phyloP scores from a whole-genome alignment of 2,329 filamentous ascomycete species.

The Botryotinia calthae region DNA sequence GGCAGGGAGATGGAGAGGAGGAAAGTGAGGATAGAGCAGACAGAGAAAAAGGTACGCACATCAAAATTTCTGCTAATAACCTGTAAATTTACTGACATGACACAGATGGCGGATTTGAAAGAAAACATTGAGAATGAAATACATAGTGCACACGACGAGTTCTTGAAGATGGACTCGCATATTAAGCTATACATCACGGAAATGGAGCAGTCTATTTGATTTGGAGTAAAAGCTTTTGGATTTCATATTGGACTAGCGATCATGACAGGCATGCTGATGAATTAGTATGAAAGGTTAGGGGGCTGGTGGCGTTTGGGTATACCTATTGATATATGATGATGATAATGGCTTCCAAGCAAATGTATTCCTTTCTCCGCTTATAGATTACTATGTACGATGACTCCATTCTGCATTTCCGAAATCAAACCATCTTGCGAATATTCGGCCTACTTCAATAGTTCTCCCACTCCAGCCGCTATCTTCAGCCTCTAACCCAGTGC shows the following conservation, averaged over 20 bases:
- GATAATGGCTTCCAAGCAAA: conserved; percentile 32
- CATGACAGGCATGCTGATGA: conserved; percentile 17
- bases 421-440: conserved; percentile 65
- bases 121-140: conserved; percentile 97
- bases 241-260: conserved; percentile 22
- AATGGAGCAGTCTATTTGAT: conserved; percentile 78
- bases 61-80: background rate
- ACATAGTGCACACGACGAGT: conserved; percentile 86
- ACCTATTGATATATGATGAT: conserved; percentile 37
- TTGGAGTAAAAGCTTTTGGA: conserved; percentile 23
- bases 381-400: background rate
- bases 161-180: conserved; percentile 95
- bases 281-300: conserved; percentile 19
- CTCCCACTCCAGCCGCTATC: conserved; percentile 57
- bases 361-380: background rate
- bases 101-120: conserved; percentile 92
- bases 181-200: conserved; percentile 97
- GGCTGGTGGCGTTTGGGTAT: conserved; percentile 36
- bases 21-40: conserved; percentile 93
- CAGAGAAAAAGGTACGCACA: conserved; percentile 87
- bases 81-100: conserved; percentile 13
- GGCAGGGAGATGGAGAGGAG: conserved; percentile 88
- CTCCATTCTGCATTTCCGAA: conserved; percentile 46
- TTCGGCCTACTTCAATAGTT: conserved; percentile 54
- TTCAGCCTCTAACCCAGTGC: conserved; percentile 43